Conservation (phyloP, 1,139 yeast genomes). For the Kodamaea plutei region DNA sequence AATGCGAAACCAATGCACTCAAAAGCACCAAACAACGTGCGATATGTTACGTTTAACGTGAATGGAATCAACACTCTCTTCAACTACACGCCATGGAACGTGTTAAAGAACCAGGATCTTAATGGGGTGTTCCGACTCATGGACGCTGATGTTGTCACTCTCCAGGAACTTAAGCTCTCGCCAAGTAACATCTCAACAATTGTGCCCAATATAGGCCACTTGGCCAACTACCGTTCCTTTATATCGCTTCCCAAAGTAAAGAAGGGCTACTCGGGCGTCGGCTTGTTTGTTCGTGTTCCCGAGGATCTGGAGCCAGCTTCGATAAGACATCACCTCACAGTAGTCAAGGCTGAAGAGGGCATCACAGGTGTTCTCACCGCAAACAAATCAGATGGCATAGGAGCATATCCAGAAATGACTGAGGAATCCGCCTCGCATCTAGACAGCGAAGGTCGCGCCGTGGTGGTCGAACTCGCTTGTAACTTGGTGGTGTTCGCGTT, state of each 20-base stretch:
- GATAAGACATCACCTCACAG: conserved; percentile 40
- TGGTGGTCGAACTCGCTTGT: conserved; percentile 66
- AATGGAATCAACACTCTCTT: conserved; percentile 79
- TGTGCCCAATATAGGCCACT: conserved; percentile 47
- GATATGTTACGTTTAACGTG: conserved; percentile 75
- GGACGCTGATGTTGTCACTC: conserved; percentile 70
- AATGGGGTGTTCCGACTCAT: conserved; percentile 49
- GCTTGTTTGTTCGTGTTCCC: conserved; percentile 66
- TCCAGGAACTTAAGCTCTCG: conserved; percentile 82
- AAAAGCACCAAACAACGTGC: conserved; percentile 18
- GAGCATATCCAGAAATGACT: conserved; percentile 62
- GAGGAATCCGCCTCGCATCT: conserved; percentile 41
- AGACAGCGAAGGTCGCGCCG: conserved; percentile 83
- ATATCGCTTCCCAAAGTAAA: conserved; percentile 62
- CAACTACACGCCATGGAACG: conserved; percentile 81
- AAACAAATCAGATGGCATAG: conserved; percentile 39
- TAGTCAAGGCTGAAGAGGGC: conserved; percentile 84
- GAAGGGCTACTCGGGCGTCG: conserved; percentile 92
- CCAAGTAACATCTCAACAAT: conserved; percentile 38
- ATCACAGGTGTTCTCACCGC: conserved; percentile 57
- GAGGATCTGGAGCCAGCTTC: conserved; percentile 30
- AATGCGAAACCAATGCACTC: too few species aligned
- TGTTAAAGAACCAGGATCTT: conserved; percentile 41
- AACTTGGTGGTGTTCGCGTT: conserved; percentile 66
- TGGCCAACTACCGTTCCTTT: conserved; percentile 58